Conservation (phyloP, 2,329 filamentous ascomycete species). For the Cercospora sesami region DNA sequence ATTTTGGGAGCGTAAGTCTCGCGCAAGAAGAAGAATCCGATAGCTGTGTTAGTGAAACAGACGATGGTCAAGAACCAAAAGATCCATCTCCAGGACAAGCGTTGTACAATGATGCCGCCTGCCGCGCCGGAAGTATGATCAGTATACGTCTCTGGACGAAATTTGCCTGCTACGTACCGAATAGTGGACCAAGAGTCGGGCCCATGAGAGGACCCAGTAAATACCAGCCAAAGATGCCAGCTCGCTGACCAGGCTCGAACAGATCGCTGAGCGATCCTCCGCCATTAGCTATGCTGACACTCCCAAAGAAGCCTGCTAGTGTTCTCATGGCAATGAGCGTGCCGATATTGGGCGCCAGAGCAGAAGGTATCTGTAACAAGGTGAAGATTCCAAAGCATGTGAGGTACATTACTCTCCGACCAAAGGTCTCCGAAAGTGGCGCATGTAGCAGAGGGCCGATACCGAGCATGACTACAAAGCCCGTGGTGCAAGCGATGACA, state of each 20-base stretch:
- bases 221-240: slow-evolving; percentile 51
- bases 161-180: slow-evolving; percentile 33
- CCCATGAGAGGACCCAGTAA: slow-evolving; percentile 48
- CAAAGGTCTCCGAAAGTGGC: slow-evolving; percentile 50
- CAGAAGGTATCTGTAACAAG: slow-evolving; percentile 51
- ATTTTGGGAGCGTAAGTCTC: slow-evolving; percentile 50
- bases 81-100: slow-evolving; percentile 51
- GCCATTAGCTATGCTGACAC: slow-evolving; percentile 53
- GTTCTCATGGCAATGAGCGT: slow-evolving; percentile 49
- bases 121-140: too few relatives aligned
- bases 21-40: slow-evolving; percentile 47
- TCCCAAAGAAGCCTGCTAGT: slow-evolving; percentile 53
- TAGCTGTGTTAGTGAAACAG: slow-evolving; percentile 44
- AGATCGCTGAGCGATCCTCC: slow-evolving; percentile 56
- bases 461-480: slow-evolving; percentile 53
- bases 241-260: slow-evolving; percentile 50
- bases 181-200: slow-evolving; percentile 44
- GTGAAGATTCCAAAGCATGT: slow-evolving; percentile 49
- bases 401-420: slow-evolving; percentile 48
- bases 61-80: slow-evolving; percentile 52
- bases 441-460: slow-evolving; percentile 51
- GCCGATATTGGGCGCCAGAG: slow-evolving; percentile 50
- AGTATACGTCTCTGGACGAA: background rate
- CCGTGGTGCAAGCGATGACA: slow-evolving; percentile 53
- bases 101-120: slow-evolving; percentile 46